Conservation (phyloP, 2,329 filamentous ascomycete genomes). For the Macroventuria anomochaeta region DNA sequence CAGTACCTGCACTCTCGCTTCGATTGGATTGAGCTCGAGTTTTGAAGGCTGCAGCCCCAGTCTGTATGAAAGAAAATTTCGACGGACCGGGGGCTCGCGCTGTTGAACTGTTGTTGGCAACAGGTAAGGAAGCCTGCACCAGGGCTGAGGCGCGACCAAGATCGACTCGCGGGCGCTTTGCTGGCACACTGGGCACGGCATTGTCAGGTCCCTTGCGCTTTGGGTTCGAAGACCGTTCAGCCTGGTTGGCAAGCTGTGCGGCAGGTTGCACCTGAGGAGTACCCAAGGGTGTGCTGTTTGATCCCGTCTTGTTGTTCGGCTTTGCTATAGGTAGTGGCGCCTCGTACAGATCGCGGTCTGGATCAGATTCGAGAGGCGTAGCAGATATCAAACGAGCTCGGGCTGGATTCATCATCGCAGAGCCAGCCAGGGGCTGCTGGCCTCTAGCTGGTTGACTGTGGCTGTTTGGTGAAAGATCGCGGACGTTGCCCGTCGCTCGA, state of each 20-base stretch:
- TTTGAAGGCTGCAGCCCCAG: background rate
- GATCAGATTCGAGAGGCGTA: slow-evolving; percentile 15
- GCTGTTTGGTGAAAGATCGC: background rate
- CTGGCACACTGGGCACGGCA: background rate
- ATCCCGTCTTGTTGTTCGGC: slow-evolving; percentile 19
- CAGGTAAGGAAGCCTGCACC: slow-evolving; percentile 8
- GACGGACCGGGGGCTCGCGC: background rate
- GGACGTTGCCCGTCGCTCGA: background rate
- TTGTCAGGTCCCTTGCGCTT: background rate
- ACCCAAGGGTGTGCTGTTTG: slow-evolving; percentile 26
- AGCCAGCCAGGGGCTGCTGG: background rate
- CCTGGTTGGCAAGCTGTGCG: background rate
- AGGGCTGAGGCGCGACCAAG: slow-evolving; percentile 13
- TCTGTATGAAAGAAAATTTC: background rate
- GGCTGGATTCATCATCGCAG: slow-evolving; percentile 19
- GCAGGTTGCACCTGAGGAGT: background rate
- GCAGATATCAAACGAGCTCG: slow-evolving; percentile 21
- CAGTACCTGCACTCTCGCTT: background rate
- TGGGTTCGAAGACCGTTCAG: background rate
- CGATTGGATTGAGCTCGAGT: background rate
- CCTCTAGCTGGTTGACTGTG: background rate
- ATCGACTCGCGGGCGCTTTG: slow-evolving; percentile 24
- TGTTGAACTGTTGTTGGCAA: background rate
- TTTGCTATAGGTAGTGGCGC: slow-evolving; percentile 6
- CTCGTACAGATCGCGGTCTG: slow-evolving; percentile 25